Percentiles rank a stretch among this genome's conserved stretches.
Evolutionary conservation across 495 filamentous ascomycete species (phyloP).

Genomic region (Bacidia rubella): DNA sequence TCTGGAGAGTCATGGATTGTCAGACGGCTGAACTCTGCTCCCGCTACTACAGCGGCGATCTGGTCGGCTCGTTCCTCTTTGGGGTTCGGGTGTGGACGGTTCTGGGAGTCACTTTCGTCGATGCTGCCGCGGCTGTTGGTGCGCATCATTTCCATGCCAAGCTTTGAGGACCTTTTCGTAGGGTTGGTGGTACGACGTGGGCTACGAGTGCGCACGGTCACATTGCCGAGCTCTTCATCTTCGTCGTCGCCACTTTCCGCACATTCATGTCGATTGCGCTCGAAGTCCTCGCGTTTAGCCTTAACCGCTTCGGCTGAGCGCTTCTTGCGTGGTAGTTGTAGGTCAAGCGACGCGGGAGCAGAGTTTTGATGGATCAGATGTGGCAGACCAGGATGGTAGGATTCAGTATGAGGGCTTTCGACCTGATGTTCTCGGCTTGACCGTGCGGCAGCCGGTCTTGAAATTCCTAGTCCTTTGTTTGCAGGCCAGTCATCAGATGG

Average conservation of each 20-base stretch:
- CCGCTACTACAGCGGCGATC: background rate
- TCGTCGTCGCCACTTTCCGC: constrained; percentile 85
- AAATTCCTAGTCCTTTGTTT: constrained; percentile 57
- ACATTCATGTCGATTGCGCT: constrained; percentile 61
- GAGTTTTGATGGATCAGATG: constrained; percentile 50
- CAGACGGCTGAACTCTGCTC: background rate
- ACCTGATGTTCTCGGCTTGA: background rate
- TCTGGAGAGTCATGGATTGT: background rate
- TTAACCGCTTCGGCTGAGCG: constrained; percentile 67
- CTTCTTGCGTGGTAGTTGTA: constrained; percentile 44
- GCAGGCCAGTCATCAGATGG: constrained; percentile 63
- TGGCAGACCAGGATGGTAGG: constrained; percentile 23
- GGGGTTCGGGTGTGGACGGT: constrained; percentile 1
- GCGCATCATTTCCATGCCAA: constrained; percentile 90
- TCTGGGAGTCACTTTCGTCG: constrained; percentile 26
- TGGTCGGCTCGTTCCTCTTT: constrained; percentile 10
- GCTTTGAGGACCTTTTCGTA: constrained; percentile 49
- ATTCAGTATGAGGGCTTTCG: constrained; percentile 3
- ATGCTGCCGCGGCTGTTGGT: constrained; percentile 85
- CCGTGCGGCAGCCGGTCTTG: constrained; percentile 25
- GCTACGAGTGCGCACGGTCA: constrained; percentile 42
- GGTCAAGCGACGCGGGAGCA: constrained; percentile 51
- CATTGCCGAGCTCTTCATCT: constrained; percentile 69
- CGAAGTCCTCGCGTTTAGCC: constrained; percentile 62
- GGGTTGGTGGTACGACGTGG: constrained; percentile 27